phyloP scores from a whole-genome alignment of 345 rosid genomes.

The Rhizophora apiculata region DNA sequence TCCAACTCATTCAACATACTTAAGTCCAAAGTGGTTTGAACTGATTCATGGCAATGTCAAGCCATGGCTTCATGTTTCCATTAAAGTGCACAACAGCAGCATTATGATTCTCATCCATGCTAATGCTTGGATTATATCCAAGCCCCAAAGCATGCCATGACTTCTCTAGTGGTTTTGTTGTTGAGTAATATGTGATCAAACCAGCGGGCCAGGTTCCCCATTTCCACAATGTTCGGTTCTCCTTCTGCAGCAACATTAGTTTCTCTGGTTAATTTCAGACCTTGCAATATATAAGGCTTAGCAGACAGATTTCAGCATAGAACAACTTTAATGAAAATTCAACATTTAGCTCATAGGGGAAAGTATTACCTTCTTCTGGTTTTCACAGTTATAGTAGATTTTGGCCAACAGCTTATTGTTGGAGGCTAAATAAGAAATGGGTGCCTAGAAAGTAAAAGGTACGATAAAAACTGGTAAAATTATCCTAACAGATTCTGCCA shows the following conservation, averaged over 20 bases:
- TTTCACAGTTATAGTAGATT: background rate
- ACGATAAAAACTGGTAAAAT: background rate
- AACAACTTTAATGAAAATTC: background rate
- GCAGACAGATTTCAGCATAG: background rate
- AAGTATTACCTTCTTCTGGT: background rate
- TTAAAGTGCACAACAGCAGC: conserved; percentile 97
- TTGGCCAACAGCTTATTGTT: too few species aligned
- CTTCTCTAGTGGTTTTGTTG: conserved; percentile 89
- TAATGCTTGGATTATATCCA: conserved; percentile 91
- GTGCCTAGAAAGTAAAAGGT: too few species aligned
- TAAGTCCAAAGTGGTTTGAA: conserved; percentile 84
- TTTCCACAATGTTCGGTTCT: conserved; percentile 91
- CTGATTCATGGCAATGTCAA: conserved; percentile 95
- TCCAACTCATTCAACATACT: conserved; percentile 82
- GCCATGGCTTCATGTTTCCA: conserved; percentile 99
- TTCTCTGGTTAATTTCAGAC: background rate
- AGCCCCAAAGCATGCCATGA: conserved; percentile 97
- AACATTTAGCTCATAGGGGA: background rate
- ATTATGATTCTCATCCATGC: conserved; percentile 82
- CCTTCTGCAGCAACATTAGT: conserved; percentile 59
- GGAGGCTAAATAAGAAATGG: too few species aligned
- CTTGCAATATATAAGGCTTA: background rate
- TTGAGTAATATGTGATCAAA: conserved; percentile 87
- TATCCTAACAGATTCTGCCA: conserved; percentile 89
- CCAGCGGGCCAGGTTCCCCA: conserved; percentile 93